Evolutionary conservation across 164 flowering plant genomes (phyloP).

Genomic region (Kalanchoe fedtschenkoi): DNA sequence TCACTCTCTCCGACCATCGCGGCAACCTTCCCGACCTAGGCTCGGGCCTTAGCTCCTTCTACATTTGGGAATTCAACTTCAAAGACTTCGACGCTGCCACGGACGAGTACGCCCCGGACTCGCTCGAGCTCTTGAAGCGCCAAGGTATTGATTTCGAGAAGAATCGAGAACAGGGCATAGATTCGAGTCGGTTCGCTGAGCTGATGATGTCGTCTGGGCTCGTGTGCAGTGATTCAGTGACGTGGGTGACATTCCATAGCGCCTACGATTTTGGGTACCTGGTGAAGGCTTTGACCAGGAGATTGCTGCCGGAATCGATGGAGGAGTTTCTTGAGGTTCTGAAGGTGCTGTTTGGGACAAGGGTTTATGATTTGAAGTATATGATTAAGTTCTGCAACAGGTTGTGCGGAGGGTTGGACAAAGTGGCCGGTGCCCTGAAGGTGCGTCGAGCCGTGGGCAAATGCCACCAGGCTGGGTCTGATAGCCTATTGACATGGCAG

Average conservation of each 20-base stretch:
- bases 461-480: slow-evolving; percentile 6
- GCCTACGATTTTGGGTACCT: slow-evolving; percentile 4
- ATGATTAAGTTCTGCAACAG: slow-evolving; percentile 3
- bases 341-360: slow-evolving; percentile 5
- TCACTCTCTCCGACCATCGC: neutral
- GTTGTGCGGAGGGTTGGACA: slow-evolving; percentile 2
- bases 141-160: slow-evolving; percentile 6
- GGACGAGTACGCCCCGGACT: neutral
- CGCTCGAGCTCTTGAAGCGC: neutral
- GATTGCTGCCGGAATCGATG: neutral
- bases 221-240: slow-evolving; percentile 1
- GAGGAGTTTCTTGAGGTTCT: neutral
- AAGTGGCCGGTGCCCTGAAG: neutral
- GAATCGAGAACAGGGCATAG: slow-evolving; percentile 1
- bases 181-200: slow-evolving; percentile 5
- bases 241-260: slow-evolving; percentile 9
- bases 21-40: neutral
- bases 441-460: slow-evolving; percentile 1
- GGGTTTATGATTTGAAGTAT: slow-evolving; percentile 5
- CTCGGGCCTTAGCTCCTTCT: neutral
- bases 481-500: slow-evolving; percentile 9
- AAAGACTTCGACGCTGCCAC: neutral
- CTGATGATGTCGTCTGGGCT: slow-evolving; percentile 6
- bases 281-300: slow-evolving; percentile 3
- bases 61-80: slow-evolving; percentile 7